A percentile compares a stretch with the other conserved stretches of the same genome.
phyloP scores from a whole-genome alignment of 331 rosid species.

The Stylosanthes scabra region DNA sequence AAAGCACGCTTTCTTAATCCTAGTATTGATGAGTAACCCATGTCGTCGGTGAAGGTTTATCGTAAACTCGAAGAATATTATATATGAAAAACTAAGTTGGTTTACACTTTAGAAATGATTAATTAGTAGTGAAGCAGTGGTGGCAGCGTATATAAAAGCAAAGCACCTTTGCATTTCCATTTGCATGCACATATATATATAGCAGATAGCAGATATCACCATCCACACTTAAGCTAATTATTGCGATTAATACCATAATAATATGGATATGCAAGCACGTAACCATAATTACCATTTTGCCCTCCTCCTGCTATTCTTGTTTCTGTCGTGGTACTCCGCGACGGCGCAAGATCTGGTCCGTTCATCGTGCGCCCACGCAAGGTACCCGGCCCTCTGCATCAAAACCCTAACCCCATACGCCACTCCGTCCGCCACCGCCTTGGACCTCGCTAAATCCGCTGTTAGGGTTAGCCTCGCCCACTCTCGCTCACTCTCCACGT shows the following conservation, averaged over 20 bases:
- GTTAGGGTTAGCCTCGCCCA: constrained; percentile 57
- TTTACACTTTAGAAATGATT: too few species aligned
- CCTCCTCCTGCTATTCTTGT: neutral
- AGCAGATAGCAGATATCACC: too few species aligned
- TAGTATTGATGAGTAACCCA: too few species aligned
- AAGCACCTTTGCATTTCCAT: too few species aligned
- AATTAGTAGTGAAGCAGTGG: too few species aligned
- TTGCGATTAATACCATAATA: too few species aligned
- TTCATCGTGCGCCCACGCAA: constrained; percentile 70
- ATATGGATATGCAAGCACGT: constrained; percentile 18
- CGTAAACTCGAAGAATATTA: too few species aligned
- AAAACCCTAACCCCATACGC: constrained; percentile 64
- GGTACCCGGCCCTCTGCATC: constrained; percentile 76
- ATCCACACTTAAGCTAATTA: too few species aligned
- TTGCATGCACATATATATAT: neutral
- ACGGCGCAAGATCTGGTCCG: constrained; percentile 55
- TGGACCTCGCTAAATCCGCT: constrained; percentile 69
- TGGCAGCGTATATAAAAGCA: too few species aligned
- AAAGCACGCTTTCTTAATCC: too few species aligned
- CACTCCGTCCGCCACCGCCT: constrained; percentile 57
- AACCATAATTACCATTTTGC: neutral
- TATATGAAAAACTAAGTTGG: too few species aligned
- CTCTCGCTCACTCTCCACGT: constrained; percentile 49
- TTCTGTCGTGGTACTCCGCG: neutral
- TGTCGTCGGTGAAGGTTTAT: too few species aligned